Conservation (phyloP, 139 green algal genomes). For the Haematococcus sp. region DNA sequence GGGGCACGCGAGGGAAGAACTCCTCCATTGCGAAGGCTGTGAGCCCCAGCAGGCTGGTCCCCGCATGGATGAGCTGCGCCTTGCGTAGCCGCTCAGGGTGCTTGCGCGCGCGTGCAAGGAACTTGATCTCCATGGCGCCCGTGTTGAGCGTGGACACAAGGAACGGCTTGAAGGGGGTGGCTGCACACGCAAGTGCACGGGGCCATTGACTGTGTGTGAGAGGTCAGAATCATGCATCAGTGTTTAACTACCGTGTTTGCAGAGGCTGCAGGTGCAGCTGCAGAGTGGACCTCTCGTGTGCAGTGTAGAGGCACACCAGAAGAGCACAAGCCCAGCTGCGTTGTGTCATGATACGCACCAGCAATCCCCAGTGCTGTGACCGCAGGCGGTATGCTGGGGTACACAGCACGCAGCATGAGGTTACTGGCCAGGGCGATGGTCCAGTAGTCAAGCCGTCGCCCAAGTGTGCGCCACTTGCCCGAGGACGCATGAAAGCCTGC, state of each 20-base stretch:
- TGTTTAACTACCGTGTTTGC: too few species aligned
- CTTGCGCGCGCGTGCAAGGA: constrained; percentile 21
- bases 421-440: constrained; percentile 32
- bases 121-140: constrained; percentile 51
- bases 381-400: constrained; percentile 19
- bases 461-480: constrained; percentile 40
- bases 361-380: constrained; percentile 39
- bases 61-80: constrained; percentile 52
- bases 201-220: too few species aligned
- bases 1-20: constrained; percentile 29
- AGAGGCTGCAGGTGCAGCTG: too few species aligned
- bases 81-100: constrained; percentile 27
- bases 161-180: constrained; percentile 70
- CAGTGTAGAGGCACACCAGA: too few species aligned
- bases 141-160: constrained; percentile 41
- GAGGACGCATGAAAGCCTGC: constrained; percentile 54
- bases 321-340: too few species aligned
- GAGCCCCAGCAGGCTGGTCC: constrained; percentile 37
- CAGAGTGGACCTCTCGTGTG: too few species aligned
- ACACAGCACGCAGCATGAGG: constrained; percentile 51
- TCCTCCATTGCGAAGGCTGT: constrained; percentile 59
- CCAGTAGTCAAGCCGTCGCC: constrained; percentile 75
- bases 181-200: too few species aligned
- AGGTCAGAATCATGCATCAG: too few species aligned
- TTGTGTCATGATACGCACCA: too few species aligned